These are phyloP conservation scores for Aspergillus aculeatus DNA, from an alignment of 2,329 filamentous ascomycete genomes.

Conservation along the genomic window DNA sequence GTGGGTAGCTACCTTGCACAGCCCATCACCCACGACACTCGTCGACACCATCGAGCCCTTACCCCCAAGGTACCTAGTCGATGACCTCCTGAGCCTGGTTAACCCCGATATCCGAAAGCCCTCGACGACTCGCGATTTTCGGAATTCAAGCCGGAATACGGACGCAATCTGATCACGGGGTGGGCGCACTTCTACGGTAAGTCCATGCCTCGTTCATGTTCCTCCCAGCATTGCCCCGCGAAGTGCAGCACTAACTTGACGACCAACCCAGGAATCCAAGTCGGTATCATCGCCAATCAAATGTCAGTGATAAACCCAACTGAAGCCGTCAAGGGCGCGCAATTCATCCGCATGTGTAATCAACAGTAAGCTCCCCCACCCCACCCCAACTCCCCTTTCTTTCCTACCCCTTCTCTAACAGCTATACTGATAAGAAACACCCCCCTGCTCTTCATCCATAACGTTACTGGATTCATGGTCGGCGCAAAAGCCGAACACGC, in stretches of 20 bases:
- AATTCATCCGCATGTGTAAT: conserved; percentile 48
- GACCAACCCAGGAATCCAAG: conserved; percentile 27
- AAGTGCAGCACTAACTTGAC: too few relatives aligned
- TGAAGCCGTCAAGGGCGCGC: conserved; percentile 44
- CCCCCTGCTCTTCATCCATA: conserved; percentile 49
- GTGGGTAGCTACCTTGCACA: too few relatives aligned
- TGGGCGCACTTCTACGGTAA: conserved; percentile 43
- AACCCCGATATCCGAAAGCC: too few relatives aligned
- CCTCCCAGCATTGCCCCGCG: too few relatives aligned
- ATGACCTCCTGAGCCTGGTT: too few relatives aligned
- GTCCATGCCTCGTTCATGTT: background rate
- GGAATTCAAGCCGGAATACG: conserved; percentile 44
- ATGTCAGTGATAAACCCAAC: conserved; percentile 41
- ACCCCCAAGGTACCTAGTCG: too few relatives aligned
- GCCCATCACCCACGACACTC: too few relatives aligned
- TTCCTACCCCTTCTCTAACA: too few relatives aligned
- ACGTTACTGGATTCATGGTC: conserved; percentile 52
- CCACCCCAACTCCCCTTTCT: too few relatives aligned
- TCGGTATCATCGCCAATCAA: conserved; percentile 46
- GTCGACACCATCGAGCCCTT: too few relatives aligned
- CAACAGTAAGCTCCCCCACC: conserved; percentile 34
- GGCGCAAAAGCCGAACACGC: conserved; percentile 46
- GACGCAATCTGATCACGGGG: conserved; percentile 38
- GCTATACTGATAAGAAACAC: conserved; percentile 15
- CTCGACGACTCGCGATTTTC: conserved; percentile 7